phyloP scores from a whole-genome alignment of 2,329 filamentous ascomycete species.

The Hymenoscyphus fraxineus region DNA sequence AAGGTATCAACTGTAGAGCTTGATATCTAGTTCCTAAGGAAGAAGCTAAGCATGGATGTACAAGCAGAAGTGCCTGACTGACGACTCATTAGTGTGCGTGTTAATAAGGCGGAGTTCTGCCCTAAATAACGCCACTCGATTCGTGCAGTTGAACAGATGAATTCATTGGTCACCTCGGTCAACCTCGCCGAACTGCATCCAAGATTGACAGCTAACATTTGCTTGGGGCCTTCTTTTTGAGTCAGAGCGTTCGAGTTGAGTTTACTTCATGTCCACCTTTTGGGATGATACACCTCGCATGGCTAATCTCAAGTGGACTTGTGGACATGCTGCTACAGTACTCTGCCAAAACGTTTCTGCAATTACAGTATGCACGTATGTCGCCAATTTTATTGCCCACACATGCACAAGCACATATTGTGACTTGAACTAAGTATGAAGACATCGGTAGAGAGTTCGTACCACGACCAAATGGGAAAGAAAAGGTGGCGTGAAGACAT shows the following conservation, averaged over 20 bases:
- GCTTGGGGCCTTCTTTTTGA: neutral
- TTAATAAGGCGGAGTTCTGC: neutral
- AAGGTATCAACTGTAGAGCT: no score
- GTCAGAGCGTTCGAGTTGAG: neutral
- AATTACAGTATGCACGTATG: neutral
- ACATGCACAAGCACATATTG: neutral
- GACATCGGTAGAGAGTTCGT: neutral
- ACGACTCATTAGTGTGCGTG: neutral
- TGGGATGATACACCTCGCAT: neutral
- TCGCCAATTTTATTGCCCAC: neutral
- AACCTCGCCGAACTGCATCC: neutral
- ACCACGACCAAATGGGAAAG: slow-evolving; percentile 1
- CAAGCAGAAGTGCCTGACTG: neutral
- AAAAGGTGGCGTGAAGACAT: slow-evolving; percentile 4
- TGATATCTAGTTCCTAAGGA: neutral
- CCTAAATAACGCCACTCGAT: neutral
- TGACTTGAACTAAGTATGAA: neutral
- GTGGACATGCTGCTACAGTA: neutral
- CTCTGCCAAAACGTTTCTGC: neutral
- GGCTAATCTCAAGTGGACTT: neutral
- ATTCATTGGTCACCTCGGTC: slow-evolving; percentile 3
- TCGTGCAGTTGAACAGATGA: neutral
- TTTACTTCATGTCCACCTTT: neutral
- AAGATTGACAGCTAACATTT: neutral
- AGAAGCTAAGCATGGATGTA: neutral